Evolutionary conservation across 495 filamentous ascomycete species (phyloP).

Genomic region (Bombardia bombarda): DNA sequence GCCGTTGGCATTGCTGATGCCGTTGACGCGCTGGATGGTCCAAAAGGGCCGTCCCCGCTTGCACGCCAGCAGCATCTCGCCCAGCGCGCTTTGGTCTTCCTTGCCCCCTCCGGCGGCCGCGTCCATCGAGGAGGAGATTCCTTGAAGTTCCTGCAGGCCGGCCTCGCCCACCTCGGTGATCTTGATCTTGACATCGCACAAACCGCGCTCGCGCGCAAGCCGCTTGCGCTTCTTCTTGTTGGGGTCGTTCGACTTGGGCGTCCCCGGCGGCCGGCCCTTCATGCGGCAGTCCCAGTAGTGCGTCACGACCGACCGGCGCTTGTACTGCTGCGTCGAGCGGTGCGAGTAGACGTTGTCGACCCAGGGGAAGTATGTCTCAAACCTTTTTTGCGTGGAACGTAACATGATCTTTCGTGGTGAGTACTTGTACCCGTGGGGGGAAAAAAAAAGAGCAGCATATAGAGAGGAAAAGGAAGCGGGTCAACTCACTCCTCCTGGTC

Average conservation of each 20-base stretch:
- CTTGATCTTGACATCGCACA: conserved; percentile 90
- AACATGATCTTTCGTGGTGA: background rate
- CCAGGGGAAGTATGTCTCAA: conserved; percentile 82
- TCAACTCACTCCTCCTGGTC: conserved; percentile 68
- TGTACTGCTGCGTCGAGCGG: conserved; percentile 78
- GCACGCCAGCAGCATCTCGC: conserved; percentile 1
- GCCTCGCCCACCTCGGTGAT: conserved; percentile 55
- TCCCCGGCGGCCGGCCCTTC: conserved; percentile 77
- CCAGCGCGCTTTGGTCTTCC: conserved; percentile 8
- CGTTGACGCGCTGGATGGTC: conserved; percentile 71
- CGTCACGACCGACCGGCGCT: conserved; percentile 73
- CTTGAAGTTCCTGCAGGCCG: conserved; percentile 17
- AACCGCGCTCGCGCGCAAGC: conserved; percentile 62
- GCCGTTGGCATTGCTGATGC: conserved; percentile 64
- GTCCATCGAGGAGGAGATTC: conserved; percentile 20
- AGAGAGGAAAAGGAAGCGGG: background rate
- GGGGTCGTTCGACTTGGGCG: conserved; percentile 75
- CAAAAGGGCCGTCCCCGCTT: conserved; percentile 48
- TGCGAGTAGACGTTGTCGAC: conserved; percentile 91
- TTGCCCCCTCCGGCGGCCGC: conserved; percentile 12
- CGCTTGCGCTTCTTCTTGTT: conserved; percentile 87
- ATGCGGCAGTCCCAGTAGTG: conserved; percentile 90
- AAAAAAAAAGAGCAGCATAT: background rate
- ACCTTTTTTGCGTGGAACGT: conserved; percentile 46
- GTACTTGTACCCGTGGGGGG: background rate